Base-by-base conservation (phyloP, 345 rosid genomes). In the Brassica carinata region DNA sequence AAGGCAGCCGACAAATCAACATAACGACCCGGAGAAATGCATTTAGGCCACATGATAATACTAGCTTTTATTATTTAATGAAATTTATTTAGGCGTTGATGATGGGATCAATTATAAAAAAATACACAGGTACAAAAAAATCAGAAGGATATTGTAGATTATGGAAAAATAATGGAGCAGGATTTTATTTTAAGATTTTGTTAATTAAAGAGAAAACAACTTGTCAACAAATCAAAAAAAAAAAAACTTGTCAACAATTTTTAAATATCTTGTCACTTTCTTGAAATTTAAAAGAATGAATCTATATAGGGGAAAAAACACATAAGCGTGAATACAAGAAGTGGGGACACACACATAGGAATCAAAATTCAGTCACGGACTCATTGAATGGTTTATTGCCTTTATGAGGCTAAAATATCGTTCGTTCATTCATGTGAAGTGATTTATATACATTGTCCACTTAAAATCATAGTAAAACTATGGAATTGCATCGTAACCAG, bases 311-410 rank as follows among this genome's bases (percentile, higher is more conserved):
- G 26, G 15, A 62, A n/a, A 53, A 27, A 34, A 33, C 51, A 64
- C 18, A 10, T 23, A 71, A 48, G 57, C 5, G 57, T 48, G 57
- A n/a, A 53, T 53, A 53, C 59, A 53, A 53, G 8, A 53, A 53
- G 59, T 62, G 83, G 79, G 83, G 38, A 53, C 59, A n/a, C 79
- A 74, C 51, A 73, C 27, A 38, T 2, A 79, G 27, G 67, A 79
- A 79, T 79, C 69, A 59, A 79, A 67, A 74, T 43, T 40, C 40
- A 70, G 64, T 75, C 83, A 80, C 79, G 83, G 75, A 55, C 62
- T 51, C 83, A 55, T 69, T 31, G 34, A n/a, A 13, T 74, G 33
- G 77, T 30, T 63, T 29, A 61, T 74, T 58, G 7, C 40, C 48
- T 79, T 67, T 73, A 73, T 64, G 71, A 65, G 64, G 14, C 36